Evolutionary conservation across 345 rosid genomes (phyloP).

Genomic region (Punica granatum): DNA sequence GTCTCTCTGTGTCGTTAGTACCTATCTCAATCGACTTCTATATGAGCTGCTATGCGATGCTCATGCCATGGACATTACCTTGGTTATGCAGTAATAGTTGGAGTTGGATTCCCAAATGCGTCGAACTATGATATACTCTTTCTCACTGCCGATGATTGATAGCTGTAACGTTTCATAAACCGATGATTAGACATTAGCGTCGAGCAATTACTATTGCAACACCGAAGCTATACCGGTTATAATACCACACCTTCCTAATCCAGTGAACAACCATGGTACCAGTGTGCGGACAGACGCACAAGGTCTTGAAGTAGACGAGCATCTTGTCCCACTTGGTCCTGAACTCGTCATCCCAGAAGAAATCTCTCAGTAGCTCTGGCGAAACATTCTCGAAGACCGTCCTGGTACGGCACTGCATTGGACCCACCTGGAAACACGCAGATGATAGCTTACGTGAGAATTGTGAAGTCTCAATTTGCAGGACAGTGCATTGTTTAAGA

Average conservation of each 20-base stretch:
- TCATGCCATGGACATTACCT: constrained; percentile 16
- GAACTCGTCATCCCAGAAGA: constrained; percentile 28
- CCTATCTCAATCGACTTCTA: neutral
- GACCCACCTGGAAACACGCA: constrained; percentile 8
- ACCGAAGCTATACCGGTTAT: neutral
- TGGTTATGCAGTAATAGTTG: constrained; percentile 31
- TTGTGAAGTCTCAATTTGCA: neutral
- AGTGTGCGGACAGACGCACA: constrained; percentile 12
- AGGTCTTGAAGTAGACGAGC: constrained; percentile 14
- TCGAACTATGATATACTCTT: constrained; percentile 33
- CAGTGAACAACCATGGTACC: constrained; percentile 24
- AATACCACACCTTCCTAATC: constrained; percentile 16
- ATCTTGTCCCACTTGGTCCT: constrained; percentile 21
- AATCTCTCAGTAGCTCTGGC: constrained; percentile 19
- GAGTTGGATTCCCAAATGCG: constrained; percentile 31
- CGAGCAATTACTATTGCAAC: constrained; percentile 27
- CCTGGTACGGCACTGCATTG: constrained; percentile 16
- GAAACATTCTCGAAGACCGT: constrained; percentile 13
- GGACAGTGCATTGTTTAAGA: neutral
- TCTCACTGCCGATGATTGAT: constrained; percentile 32
- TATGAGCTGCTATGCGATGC: neutral
- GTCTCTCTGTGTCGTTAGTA: neutral
- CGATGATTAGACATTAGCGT: neutral
- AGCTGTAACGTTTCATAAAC: constrained; percentile 18
- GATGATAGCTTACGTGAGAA: neutral